Base-by-base conservation (phyloP, 306 rosid species). In the Cajanus cajan region DNA sequence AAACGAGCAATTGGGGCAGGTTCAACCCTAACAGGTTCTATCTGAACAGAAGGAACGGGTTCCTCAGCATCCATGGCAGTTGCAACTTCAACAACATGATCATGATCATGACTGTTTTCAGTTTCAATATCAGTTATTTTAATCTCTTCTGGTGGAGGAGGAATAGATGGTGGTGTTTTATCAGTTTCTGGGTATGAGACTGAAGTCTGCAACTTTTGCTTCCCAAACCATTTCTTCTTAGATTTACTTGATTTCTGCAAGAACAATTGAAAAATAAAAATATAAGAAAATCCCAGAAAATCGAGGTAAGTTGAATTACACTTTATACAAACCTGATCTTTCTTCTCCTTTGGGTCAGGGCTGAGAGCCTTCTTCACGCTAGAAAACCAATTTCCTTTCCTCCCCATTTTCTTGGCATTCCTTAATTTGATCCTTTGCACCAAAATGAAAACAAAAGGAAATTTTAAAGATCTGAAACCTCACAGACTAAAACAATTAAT, bases 211-310 rank as follows among this genome's bases (percentile, higher is more conserved):
- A 85, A 86, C 57, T 93, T 91, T 67, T 90, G 88, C 87, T 93
- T 96, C 84, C 99, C 97, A 74, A 90, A 89, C 99, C 99, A 96
- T 93, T 96, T 91, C 96, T 93, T 91, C 86, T 93, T 96, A 40
- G 96, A 90, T 70, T 86, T 85, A 62, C 80, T 83, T 61, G 97
- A 89, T 82, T 76, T 87, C 98, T 96, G 83, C 64, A 69, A 18
- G 39, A 52, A 12, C 6, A 58, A 48, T 68, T 18, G 45, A 68
- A 28, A 28, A 28, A 28, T 13, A 65, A 63, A 66, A 65, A 37
- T 39, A 82, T 72, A 57, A 77, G 55, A 82, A 84, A 0, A 61
- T 57, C 45, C 9, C 78, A 64, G 10, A 13, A 37, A 66, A 47
- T 44, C 25, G 25, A 28, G 40, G 66, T 34, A 67, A 16, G 74